Evolutionary conservation across 768 basidiomycete species (phyloP).

Genomic region (Dioszegia hungarica): DNA sequence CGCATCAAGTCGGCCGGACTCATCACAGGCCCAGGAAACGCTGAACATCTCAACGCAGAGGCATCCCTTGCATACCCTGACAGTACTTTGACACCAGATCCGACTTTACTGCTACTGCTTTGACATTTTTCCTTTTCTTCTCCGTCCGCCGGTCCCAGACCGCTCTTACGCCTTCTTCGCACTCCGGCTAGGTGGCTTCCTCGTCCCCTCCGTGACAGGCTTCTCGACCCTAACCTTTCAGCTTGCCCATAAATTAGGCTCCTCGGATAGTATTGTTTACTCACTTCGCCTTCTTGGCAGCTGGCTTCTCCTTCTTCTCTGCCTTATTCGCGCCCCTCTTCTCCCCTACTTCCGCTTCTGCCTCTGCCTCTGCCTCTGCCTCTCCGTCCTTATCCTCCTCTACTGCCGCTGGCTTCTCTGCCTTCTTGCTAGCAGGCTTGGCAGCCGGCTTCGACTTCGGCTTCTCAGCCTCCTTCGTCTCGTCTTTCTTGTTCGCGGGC

Average conservation of each 20-base stretch:
- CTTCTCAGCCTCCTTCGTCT: conserved; percentile 6
- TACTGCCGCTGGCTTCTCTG: not conserved
- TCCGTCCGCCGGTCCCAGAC: too few relatives aligned
- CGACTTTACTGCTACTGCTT: too few relatives aligned
- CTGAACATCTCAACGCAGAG: too few relatives aligned
- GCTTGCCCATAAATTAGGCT: not conserved
- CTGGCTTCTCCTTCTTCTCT: conserved; percentile 22
- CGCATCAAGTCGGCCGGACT: too few relatives aligned
- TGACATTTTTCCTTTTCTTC: too few relatives aligned
- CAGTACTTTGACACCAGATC: too few relatives aligned
- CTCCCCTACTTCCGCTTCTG: conserved; percentile 18
- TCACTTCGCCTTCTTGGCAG: conserved; percentile 43
- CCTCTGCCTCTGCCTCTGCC: conserved; percentile 14
- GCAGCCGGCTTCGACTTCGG: conserved; percentile 13
- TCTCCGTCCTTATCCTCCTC: not conserved
- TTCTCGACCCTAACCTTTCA: conserved; percentile 24
- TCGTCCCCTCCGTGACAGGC: conserved; percentile 27
- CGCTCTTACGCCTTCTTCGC: conserved; percentile 28
- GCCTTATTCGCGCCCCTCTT: conserved; percentile 8
- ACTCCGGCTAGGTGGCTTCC: conserved; percentile 31
- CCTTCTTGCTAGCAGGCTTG: conserved; percentile 21
- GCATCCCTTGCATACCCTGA: too few relatives aligned
- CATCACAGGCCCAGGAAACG: too few relatives aligned
- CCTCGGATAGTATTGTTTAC: conserved; percentile 7
- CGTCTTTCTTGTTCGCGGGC: conserved; percentile 15